Evolutionary conservation across 2,329 filamentous ascomycete species (phyloP).

Genomic region (Keithomyces neogunnii): DNA sequence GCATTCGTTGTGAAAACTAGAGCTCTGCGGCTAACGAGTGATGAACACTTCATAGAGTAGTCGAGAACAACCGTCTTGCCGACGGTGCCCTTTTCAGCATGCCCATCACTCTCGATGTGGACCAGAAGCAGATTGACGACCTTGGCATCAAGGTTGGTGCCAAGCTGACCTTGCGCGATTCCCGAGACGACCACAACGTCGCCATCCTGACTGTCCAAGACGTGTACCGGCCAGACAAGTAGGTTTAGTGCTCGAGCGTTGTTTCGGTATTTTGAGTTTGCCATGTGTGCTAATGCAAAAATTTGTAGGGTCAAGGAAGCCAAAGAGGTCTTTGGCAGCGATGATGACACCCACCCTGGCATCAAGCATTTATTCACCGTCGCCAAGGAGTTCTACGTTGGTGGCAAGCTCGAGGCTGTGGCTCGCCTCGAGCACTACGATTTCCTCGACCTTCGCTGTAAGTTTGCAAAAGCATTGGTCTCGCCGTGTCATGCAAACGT

Average conservation of each 20-base stretch:
- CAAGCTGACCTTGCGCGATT: conserved; percentile 83
- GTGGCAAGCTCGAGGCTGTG: conserved; percentile 91
- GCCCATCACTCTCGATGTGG: conserved; percentile 89
- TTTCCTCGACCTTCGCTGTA: conserved; percentile 92
- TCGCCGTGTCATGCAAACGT: not conserved
- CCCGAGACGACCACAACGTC: conserved; percentile 91
- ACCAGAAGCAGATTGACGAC: conserved; percentile 64
- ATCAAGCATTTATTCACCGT: conserved; percentile 80
- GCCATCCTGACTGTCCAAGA: conserved; percentile 95
- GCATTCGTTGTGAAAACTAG: not conserved
- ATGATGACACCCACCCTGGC: conserved; percentile 84
- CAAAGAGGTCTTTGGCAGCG: conserved; percentile 86
- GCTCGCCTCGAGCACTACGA: conserved; percentile 97
- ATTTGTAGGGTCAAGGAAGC: conserved; percentile 70
- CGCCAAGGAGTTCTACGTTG: conserved; percentile 82
- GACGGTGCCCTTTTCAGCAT: conserved; percentile 92
- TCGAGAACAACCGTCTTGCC: conserved; percentile 76
- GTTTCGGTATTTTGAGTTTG: too few relatives aligned
- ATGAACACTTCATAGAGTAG: conserved; percentile 53
- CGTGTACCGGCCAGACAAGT: conserved; percentile 94
- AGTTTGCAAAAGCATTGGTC: conserved; percentile 21
- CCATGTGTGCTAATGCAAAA: not conserved
- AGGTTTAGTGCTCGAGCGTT: conserved; percentile 25
- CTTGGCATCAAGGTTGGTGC: conserved; percentile 69
- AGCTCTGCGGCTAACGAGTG: not conserved